Evolutionary conservation across 2,329 filamentous ascomycete species (phyloP).

Genomic region (Sporothrix protearum): DNA sequence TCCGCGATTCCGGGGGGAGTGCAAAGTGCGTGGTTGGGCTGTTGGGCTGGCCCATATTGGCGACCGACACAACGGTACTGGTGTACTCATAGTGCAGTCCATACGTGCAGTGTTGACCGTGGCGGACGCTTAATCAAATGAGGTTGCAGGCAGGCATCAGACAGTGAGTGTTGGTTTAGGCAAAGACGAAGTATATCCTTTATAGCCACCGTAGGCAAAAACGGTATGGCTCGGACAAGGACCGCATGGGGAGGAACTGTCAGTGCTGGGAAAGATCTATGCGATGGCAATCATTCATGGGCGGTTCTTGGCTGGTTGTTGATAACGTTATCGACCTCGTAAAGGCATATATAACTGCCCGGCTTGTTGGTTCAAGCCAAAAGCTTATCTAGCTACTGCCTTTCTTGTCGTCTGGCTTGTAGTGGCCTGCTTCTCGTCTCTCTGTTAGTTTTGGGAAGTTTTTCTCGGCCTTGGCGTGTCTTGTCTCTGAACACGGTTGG

Average conservation of each 20-base stretch:
- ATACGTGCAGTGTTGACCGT: neutral
- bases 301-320: neutral
- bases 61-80: slow-evolving; percentile 6
- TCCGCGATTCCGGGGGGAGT: slow-evolving; percentile 16
- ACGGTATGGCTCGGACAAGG: neutral
- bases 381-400: neutral
- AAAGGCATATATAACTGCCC: neutral
- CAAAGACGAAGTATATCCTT: neutral
- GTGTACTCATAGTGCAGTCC: neutral
- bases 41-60: neutral
- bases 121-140: neutral
- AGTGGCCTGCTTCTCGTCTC: neutral
- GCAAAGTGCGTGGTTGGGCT: neutral
- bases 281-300: neutral
- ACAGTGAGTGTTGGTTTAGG: neutral
- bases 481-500: neutral
- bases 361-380: neutral
- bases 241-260: neutral
- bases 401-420: neutral
- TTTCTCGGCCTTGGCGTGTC: neutral
- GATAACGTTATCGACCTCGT: neutral
- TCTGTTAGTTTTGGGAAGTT: neutral
- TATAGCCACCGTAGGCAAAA: neutral
- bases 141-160: neutral
- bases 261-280: neutral